Conservation (phyloP, 768 basidiomycete species). For the Lactarius quietus region DNA sequence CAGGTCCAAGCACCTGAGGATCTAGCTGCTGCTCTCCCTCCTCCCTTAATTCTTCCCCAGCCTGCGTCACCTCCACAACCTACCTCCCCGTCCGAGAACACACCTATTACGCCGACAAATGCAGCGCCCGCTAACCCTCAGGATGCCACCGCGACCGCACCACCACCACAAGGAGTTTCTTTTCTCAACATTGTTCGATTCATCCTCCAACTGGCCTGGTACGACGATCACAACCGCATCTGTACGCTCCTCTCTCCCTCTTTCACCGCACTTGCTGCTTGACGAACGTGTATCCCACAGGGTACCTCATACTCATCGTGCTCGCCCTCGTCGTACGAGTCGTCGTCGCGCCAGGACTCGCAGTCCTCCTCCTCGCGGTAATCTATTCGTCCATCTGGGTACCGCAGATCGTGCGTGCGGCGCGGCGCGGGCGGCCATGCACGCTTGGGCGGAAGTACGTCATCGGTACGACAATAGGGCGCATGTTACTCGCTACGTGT, state of each 20-base stretch:
- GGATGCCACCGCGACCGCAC: constrained; percentile 18
- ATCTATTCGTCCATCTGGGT: constrained; percentile 83
- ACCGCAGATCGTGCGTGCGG: constrained; percentile 79
- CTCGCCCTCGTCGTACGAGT: constrained; percentile 72
- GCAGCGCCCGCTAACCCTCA: constrained; percentile 5
- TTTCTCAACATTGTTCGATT: constrained; percentile 43
- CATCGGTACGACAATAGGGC: constrained; percentile 68
- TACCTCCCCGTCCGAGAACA: constrained; percentile 22
- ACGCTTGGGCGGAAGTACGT: constrained; percentile 69
- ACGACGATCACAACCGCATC: constrained; percentile 67
- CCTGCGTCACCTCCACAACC: constrained; percentile 21
- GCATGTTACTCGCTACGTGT: constrained; percentile 75
- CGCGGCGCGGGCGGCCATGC: constrained; percentile 63
- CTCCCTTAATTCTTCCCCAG: constrained; percentile 28
- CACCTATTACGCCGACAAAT: background rate
- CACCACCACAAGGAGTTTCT: constrained; percentile 17
- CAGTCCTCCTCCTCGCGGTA: constrained; percentile 58
- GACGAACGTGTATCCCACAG: constrained; percentile 35
- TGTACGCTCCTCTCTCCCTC: constrained; percentile 46
- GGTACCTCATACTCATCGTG: constrained; percentile 64
- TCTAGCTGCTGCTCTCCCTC: constrained; percentile 27
- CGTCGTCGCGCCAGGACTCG: constrained; percentile 61
- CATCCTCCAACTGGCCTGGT: constrained; percentile 54
- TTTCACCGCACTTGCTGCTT: constrained; percentile 14
- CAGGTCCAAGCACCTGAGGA: constrained; percentile 83